Percentiles rank a stretch among this genome's conserved stretches.
phyloP scores from a whole-genome alignment of 805 yeast species.

The Clavispora asparagi region DNA sequence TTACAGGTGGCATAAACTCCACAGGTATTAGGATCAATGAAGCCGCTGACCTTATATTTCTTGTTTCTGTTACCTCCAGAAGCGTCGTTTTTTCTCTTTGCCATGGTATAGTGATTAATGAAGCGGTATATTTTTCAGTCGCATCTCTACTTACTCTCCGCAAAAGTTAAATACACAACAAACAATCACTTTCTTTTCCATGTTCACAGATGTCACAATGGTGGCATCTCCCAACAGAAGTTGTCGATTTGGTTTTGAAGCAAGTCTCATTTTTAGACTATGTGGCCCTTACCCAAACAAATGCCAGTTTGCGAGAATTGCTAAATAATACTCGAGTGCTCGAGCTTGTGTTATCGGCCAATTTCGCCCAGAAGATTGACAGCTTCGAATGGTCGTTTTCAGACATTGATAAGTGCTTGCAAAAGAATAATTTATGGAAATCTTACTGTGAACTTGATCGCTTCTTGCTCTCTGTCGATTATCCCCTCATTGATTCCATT shows the following conservation, averaged over 20 bases:
- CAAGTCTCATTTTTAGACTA: slow-evolving; percentile 8
- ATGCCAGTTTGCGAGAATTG: slow-evolving; percentile 3
- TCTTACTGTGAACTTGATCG: background rate
- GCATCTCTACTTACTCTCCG: background rate
- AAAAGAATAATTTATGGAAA: background rate
- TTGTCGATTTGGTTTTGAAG: slow-evolving; percentile 7
- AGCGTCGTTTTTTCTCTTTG: slow-evolving; percentile 17
- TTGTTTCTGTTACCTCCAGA: slow-evolving; percentile 26
- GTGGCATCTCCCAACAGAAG: slow-evolving; percentile 13
- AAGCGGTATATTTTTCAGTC: background rate
- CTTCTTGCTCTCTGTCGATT: background rate
- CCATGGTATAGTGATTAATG: slow-evolving; percentile 6
- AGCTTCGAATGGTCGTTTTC: slow-evolving; percentile 5
- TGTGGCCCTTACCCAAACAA: slow-evolving; percentile 9
- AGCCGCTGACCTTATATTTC: slow-evolving; percentile 45
- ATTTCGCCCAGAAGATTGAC: slow-evolving; percentile 2
- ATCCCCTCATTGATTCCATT: background rate
- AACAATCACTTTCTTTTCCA: background rate
- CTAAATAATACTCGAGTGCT: slow-evolving; percentile 6
- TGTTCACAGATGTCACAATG: slow-evolving; percentile 2
- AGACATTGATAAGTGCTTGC: background rate
- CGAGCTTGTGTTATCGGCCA: slow-evolving; percentile 4
- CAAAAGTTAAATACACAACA: background rate
- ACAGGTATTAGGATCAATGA: slow-evolving; percentile 76
- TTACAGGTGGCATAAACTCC: slow-evolving; percentile 91